Percentiles rank a stretch among this genome's conserved stretches.
These are phyloP conservation scores for Chlamydomonas sphaeroides DNA, from an alignment of 139 green algal species.

Conservation along the genomic window DNA sequence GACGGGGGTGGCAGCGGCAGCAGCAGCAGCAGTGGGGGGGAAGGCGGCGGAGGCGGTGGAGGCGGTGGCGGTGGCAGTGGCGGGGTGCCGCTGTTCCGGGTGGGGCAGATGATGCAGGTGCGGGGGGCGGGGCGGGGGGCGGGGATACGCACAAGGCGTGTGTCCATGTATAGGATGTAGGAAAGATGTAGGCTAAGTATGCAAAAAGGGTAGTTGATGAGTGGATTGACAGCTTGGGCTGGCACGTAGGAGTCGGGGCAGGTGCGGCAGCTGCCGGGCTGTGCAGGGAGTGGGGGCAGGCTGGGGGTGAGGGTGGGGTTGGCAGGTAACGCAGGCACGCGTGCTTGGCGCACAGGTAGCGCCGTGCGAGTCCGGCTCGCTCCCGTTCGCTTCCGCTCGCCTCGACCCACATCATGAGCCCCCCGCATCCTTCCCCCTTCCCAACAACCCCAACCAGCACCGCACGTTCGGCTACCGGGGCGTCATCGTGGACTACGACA, in stretches of 20 bases:
- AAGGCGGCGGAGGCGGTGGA: not conserved
- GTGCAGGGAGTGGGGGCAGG: not conserved
- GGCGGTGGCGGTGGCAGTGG: not conserved
- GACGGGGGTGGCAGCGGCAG: not conserved
- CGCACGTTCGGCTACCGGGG: conserved; percentile 63
- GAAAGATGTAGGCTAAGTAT: not conserved
- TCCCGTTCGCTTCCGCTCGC: not conserved
- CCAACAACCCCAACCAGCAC: not conserved
- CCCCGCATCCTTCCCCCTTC: not conserved
- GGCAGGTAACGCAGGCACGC: too few relatives aligned
- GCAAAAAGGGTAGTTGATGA: too few relatives aligned
- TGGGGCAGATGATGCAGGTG: conserved; percentile 27
- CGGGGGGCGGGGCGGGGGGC: not conserved
- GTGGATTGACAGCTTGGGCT: too few relatives aligned
- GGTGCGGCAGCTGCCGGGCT: too few relatives aligned
- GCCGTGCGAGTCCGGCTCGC: too few relatives aligned
- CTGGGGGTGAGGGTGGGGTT: not conserved
- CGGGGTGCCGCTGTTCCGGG: not conserved
- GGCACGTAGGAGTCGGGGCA: too few relatives aligned
- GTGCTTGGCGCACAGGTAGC: not conserved
- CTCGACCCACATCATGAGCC: not conserved
- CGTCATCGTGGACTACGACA: conserved; percentile 74
- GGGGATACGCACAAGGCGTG: not conserved
- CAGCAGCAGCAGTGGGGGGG: not conserved
- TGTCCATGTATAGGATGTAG: not conserved